Evolutionary conservation across 495 filamentous ascomycete species (phyloP).

Genomic region (Rhypophila decipiens): DNA sequence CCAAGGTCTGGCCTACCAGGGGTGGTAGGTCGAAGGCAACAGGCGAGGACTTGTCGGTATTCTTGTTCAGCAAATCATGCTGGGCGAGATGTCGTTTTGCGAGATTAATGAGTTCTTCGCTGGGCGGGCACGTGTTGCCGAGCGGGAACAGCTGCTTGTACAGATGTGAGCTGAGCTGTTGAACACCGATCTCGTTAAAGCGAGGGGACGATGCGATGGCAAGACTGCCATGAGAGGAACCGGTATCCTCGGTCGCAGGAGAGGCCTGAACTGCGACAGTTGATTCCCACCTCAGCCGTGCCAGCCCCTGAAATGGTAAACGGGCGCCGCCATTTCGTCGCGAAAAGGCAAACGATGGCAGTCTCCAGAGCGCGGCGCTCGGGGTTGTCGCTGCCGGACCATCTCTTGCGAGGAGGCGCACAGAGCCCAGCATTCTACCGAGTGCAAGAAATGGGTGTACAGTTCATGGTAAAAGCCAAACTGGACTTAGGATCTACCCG

Average conservation of each 20-base stretch:
- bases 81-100: conserved; percentile 76
- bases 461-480: conserved; percentile 17
- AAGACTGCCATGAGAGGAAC: conserved; percentile 1
- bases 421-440: conserved; percentile 34
- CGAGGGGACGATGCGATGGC: conserved; percentile 56
- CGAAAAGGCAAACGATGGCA: conserved; percentile 23
- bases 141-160: conserved; percentile 70
- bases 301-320: conserved; percentile 12
- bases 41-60: conserved; percentile 63
- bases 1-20: conserved; percentile 73
- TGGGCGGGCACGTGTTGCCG: conserved; percentile 46
- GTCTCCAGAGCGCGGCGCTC: too few relatives aligned
- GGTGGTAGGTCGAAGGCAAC: conserved; percentile 79
- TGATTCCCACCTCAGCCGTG: conserved; percentile 35
- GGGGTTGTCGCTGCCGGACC: too few relatives aligned
- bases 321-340: conserved; percentile 28
- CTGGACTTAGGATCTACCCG: background rate
- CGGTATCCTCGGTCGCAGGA: background rate
- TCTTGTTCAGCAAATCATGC: conserved; percentile 89
- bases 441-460: conserved; percentile 1
- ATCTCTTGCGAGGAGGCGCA: too few relatives aligned
- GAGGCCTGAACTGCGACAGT: conserved; percentile 9
- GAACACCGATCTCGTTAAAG: conserved; percentile 89
- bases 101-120: conserved; percentile 66
- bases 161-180: conserved; percentile 79